phyloP scores from a whole-genome alignment of 164 flowering plant genomes.

The Nymphaea thermarum region DNA sequence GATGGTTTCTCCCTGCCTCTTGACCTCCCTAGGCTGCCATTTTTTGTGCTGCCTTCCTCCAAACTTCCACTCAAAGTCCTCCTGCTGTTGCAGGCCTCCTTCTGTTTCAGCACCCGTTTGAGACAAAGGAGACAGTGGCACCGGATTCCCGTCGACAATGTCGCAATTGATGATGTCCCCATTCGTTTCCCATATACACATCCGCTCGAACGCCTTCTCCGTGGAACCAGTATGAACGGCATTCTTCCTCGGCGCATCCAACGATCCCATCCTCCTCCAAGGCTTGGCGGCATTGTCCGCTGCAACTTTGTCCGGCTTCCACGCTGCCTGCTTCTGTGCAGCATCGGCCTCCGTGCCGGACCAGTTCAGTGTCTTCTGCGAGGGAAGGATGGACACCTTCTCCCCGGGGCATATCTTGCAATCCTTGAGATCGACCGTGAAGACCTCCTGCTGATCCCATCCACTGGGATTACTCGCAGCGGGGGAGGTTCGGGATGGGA shows the following conservation, averaged over 20 bases:
- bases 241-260: neutral
- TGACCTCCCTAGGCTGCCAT: conserved; percentile 18
- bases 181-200: conserved; percentile 3
- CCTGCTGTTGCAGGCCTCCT: neutral
- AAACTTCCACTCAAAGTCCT: neutral
- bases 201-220: neutral
- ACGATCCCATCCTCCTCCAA: conserved; percentile 22
- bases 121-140: neutral
- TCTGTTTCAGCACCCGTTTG: neutral
- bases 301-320: conserved; percentile 32
- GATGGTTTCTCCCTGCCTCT: conserved; percentile 52
- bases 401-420: conserved; percentile 46
- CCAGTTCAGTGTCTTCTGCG: conserved; percentile 46
- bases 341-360: conserved; percentile 9
- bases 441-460: conserved; percentile 72
- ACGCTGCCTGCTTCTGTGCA: conserved; percentile 31
- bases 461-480: conserved; percentile 18
- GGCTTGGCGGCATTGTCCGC: conserved; percentile 23
- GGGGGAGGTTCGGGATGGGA: conserved; percentile 28
- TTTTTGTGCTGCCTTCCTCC: neutral
- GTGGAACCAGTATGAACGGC: neutral
- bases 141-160: neutral
- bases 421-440: conserved; percentile 29
- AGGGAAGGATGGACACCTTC: conserved; percentile 58
- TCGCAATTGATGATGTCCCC: conserved; percentile 1